Base-by-base conservation (phyloP, 2,329 filamentous ascomycete species). In the Claviceps monticola region DNA sequence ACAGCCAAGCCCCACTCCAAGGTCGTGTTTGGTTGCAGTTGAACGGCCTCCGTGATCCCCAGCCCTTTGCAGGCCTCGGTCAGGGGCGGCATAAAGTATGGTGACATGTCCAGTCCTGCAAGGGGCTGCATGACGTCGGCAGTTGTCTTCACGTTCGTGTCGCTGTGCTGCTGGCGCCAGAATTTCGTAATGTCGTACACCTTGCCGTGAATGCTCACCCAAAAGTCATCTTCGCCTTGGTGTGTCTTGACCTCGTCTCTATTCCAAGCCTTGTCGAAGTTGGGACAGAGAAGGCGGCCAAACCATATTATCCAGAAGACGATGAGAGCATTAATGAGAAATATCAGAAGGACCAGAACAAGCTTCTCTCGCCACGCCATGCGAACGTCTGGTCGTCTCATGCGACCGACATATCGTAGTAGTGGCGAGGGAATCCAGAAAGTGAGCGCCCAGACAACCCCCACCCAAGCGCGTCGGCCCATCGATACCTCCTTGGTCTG, bases 281-380 rank as follows among this genome's bases (percentile, higher is more conserved):
- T 90, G 14, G 93, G 93, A 64, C 93, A 98, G 3, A 97, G 74
- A 1, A 98, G 67, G 51, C 78, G 80, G 37, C 91, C 90, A 60
- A 98, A 93, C 41, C 71, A 80, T 56, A 96, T 78, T 60, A 98
- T 96, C 78, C 88, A 95, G 71, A 98, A 98, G 53, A 96, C 75
- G 55, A 98, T 79, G 29, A 79, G 63, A 41, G 65, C 88, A 68
- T 98, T 98, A 58, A 95, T 69, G 13, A 98, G 60, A 34, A 86
- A 64, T 59, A 98, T 97, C 50, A 95, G 61, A 53, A 86, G 73
- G 46, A 90, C 82, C 11, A 98, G 73, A 0, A 93, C 84, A 11
- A 98, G 49, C 69, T 98, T 98, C 63, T 98, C 93, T 67, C 93
- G 80, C 93, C 93, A 98, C 0, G 93, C 93, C 80, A 96, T 86